Conservation (phyloP, 345 rosid species). For the Rhodomyrtus tomentosa region DNA sequence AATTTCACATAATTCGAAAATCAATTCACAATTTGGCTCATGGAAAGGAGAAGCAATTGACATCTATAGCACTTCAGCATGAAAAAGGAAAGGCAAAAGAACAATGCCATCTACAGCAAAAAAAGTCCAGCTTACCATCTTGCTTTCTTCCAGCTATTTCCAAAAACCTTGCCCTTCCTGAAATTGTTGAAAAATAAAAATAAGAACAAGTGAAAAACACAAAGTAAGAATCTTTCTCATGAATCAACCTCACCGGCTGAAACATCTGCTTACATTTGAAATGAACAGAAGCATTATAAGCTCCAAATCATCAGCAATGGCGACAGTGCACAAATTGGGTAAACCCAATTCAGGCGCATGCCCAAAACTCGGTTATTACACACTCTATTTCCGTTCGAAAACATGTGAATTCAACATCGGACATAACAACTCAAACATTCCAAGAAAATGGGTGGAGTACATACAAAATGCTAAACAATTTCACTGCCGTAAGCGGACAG, state of each 20-base stretch:
- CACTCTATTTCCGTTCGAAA: not conserved
- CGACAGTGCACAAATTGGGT: not conserved
- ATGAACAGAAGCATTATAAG: not conserved
- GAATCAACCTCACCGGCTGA: not conserved
- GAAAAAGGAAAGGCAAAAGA: not conserved
- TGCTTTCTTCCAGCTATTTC: not conserved
- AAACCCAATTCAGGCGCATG: not conserved
- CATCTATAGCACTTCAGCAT: not conserved
- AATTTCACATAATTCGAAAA: not conserved
- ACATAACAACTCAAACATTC: not conserved
- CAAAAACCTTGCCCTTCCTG: not conserved
- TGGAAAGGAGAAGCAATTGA: not conserved
- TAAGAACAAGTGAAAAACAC: not conserved
- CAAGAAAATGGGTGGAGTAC: not conserved
- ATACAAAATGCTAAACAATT: not conserved
- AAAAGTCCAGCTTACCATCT: not conserved
- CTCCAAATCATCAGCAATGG: not conserved
- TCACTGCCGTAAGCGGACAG: not conserved
- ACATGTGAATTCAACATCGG: not conserved
- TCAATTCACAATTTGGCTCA: not conserved
- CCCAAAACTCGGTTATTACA: not conserved
- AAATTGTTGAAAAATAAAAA: not conserved
- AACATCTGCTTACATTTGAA: not conserved
- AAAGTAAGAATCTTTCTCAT: not conserved
- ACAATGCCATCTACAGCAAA: not conserved